A percentile compares a stretch with the other conserved stretches of the same genome.
Evolutionary conservation across 441 rosid species (phyloP).

Genomic region (Flueggea neowawraea): DNA sequence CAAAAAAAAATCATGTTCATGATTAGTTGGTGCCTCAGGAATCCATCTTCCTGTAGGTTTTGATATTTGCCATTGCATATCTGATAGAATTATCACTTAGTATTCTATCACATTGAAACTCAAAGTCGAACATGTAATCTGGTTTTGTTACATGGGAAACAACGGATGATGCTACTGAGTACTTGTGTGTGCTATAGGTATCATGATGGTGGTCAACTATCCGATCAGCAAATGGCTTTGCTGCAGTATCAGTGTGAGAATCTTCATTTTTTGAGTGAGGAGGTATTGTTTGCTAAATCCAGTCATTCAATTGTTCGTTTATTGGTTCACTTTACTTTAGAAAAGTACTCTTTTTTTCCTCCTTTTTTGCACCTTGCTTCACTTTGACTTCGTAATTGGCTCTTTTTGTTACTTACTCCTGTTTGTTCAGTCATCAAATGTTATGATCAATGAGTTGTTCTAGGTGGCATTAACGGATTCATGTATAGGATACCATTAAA

Average conservation of each 20-base stretch:
- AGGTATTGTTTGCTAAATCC: constrained; percentile 36
- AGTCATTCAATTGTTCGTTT: not conserved
- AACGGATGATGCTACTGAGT: constrained; percentile 1
- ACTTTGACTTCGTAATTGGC: not conserved
- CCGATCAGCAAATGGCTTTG: constrained; percentile 99
- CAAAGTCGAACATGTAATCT: constrained; percentile 1
- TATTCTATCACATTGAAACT: not conserved
- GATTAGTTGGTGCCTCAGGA: constrained; percentile 4
- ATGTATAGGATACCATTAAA: not conserved
- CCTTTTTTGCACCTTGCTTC: no score
- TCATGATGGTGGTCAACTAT: constrained; percentile 94
- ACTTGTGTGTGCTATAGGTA: constrained; percentile 47
- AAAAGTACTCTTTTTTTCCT: no score
- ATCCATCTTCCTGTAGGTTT: not conserved
- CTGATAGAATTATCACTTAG: constrained; percentile 6
- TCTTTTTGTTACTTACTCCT: not conserved
- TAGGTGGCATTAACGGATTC: no score
- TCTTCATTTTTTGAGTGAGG: constrained; percentile 93
- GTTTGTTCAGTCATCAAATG: not conserved
- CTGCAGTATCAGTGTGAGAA: constrained; percentile 97
- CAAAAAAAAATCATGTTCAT: constrained; percentile 2
- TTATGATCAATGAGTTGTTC: no score
- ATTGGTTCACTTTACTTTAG: not conserved
- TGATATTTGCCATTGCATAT: not conserved
- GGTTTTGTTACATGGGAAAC: not conserved